A percentile compares a stretch with the other conserved stretches of the same genome.
These are phyloP conservation scores for Cyclostephanos invisitatus DNA, from an alignment of 108 stramenopile genomes.

Conservation along the genomic window DNA sequence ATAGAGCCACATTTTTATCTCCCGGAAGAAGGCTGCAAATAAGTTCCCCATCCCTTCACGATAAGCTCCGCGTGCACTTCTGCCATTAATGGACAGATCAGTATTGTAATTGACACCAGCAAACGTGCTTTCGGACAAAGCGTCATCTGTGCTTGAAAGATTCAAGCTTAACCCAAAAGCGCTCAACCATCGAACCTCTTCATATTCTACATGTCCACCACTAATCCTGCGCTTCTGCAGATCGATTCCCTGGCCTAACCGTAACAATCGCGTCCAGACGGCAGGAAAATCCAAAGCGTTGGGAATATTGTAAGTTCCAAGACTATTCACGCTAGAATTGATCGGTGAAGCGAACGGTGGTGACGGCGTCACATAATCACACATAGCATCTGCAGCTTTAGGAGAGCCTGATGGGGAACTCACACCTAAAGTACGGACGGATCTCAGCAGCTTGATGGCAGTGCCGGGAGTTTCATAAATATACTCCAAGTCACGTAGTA, in stretches of 20 bases:
- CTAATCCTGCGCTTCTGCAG: conserved; percentile 83
- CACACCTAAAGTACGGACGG: conserved; percentile 50
- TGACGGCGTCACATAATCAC: conserved; percentile 30
- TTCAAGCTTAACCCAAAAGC: conserved; percentile 86
- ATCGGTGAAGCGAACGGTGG: conserved; percentile 27
- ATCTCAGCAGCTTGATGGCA: conserved; percentile 65
- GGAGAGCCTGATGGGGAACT: conserved; percentile 21
- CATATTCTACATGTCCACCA: conserved; percentile 89
- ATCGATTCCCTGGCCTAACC: conserved; percentile 88
- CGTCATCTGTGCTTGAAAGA: conserved; percentile 80
- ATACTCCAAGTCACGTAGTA: conserved; percentile 89
- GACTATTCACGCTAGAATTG: conserved; percentile 14
- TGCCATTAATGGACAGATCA: conserved; percentile 29
- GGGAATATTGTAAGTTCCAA: conserved; percentile 50
- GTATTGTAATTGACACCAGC: conserved; percentile 46
- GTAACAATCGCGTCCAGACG: conserved; percentile 69
- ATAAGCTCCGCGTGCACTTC: conserved; percentile 27
- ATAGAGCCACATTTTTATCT: conserved; percentile 89
- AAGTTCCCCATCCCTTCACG: conserved; percentile 77
- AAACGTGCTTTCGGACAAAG: conserved; percentile 74
- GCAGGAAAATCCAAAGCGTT: conserved; percentile 73
- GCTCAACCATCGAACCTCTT: conserved; percentile 82
- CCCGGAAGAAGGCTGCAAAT: conserved; percentile 71
- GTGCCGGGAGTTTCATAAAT: conserved; percentile 90
- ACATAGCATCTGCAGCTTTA: conserved; percentile 20